Evolutionary conservation across 2,329 filamentous ascomycete genomes (phyloP), one percentile per base, ranked within the genome.

Genomic region (Arthrobotrys iridis): DNA sequence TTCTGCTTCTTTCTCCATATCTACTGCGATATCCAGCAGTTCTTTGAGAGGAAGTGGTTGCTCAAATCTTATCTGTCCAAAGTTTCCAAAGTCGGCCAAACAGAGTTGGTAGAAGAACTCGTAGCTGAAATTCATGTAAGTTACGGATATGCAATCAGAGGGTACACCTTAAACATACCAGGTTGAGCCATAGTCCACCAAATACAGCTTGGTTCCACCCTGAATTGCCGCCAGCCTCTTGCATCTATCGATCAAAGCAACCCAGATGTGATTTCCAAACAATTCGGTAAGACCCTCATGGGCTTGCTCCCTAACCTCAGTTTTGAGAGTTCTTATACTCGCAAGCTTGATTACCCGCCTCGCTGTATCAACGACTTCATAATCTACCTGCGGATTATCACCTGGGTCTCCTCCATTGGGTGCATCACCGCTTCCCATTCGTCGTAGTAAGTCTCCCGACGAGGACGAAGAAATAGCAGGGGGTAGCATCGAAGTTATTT

Each of bases 91-190:
- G 80, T 99, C 93, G 0, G 93, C 96, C 35, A 99, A 86, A 0
- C 93, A 94, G 18, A 98, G 84, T 83, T 99, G 95, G 83, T 99
- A 99, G 82, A 98, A 96, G 81, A 94, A 96, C 79, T 98, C 94
- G 76, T 89, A 91, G 81, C 66, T 77, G 26, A 18, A 7, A 33
- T 13, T 5, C 10, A 6, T 10, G 3, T 55, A 62, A 59, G 33
- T n/a, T 41, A 43, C 18, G 11, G n/a, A 24, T 40, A 24, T n/a
- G 22, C 22, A 30, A 24, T 26, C 1, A 37, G 55, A 11, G 3
- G 7, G 10, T 28, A 13, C 20, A 58, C 30, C 40, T 18, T 62
- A 13, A n/a, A 66, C 71, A 28, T 75, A 77, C 76, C 89, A 91
- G 0, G 91, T 84, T 81, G 94, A 89, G 8, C 93, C 95, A 80